Percentiles rank a stretch among this genome's conserved stretches.
Evolutionary conservation across 2,329 filamentous ascomycete genomes (phyloP).

Genomic region (Dothideomycetidae sp.): DNA sequence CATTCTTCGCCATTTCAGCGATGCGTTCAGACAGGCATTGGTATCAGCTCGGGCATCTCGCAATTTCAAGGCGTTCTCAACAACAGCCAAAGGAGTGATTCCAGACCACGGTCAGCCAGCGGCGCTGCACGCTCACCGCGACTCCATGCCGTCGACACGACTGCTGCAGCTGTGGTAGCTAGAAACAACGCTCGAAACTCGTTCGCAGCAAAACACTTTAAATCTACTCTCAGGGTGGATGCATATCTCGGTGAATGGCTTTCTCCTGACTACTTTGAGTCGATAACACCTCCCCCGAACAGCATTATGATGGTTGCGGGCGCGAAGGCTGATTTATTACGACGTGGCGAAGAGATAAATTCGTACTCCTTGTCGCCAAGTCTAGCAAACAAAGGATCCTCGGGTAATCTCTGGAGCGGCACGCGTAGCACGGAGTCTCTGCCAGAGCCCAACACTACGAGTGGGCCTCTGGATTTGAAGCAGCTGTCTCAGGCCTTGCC

Average conservation of each 20-base stretch:
- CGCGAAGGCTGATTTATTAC: slow-evolving; percentile 75
- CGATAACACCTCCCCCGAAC: slow-evolving; percentile 76
- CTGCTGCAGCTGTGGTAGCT: slow-evolving; percentile 13
- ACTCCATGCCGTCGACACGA: slow-evolving; percentile 18
- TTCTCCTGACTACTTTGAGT: slow-evolving; percentile 81
- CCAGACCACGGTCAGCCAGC: slow-evolving; percentile 17
- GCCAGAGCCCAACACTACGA: slow-evolving; percentile 1
- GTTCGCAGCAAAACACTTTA: slow-evolving; percentile 28
- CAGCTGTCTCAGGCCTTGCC: slow-evolving; percentile 26
- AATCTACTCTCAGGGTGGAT: slow-evolving; percentile 63
- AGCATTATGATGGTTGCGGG: slow-evolving; percentile 76
- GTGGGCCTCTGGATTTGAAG: slow-evolving; percentile 19
- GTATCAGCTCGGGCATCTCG: slow-evolving; percentile 71
- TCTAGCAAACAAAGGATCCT: slow-evolving; percentile 18
- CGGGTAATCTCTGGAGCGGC: slow-evolving; percentile 34
- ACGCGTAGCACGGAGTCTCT: slow-evolving; percentile 12
- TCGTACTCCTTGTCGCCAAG: slow-evolving; percentile 17
- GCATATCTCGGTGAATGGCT: slow-evolving; percentile 94
- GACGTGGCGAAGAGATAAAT: slow-evolving; percentile 53
- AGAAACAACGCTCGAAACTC: slow-evolving; percentile 18
- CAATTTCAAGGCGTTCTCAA: slow-evolving; percentile 39
- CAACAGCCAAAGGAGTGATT: slow-evolving; percentile 16
- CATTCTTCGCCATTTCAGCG: slow-evolving; percentile 89
- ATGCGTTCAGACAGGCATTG: slow-evolving; percentile 84
- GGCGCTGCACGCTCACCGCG: slow-evolving; percentile 21